Evolutionary conservation across 2,329 filamentous ascomycete genomes (phyloP).

Genomic region (Sphaerulina musiva): DNA sequence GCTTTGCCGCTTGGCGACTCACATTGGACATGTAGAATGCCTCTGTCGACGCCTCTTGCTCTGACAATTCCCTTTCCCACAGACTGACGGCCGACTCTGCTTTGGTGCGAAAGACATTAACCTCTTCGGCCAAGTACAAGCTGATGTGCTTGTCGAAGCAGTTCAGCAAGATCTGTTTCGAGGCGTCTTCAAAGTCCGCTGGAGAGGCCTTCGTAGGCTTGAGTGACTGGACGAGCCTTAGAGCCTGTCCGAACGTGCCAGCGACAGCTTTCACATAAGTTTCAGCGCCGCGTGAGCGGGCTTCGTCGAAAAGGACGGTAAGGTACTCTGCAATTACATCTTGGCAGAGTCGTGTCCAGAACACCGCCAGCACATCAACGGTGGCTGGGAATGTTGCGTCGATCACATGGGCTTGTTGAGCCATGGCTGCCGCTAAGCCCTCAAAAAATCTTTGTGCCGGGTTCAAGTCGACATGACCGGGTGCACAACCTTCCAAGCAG

Average conservation of each 20-base stretch:
- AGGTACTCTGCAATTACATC: constrained; percentile 80
- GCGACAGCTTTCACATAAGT: constrained; percentile 81
- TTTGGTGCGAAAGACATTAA: constrained; percentile 72
- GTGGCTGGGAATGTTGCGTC: constrained; percentile 72
- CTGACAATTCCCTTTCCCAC: constrained; percentile 88
- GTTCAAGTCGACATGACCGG: constrained; percentile 66
- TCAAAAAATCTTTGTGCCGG: constrained; percentile 79
- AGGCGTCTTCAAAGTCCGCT: constrained; percentile 56
- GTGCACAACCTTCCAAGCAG: constrained; percentile 63
- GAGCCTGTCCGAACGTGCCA: constrained; percentile 77
- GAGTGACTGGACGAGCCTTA: constrained; percentile 68
- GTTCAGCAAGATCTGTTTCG: constrained; percentile 60
- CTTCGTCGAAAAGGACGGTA: constrained; percentile 77
- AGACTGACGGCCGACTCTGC: constrained; percentile 69
- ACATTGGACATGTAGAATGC: constrained; percentile 95
- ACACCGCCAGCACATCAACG: constrained; percentile 64
- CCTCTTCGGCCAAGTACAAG: constrained; percentile 83
- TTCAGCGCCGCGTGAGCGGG: constrained; percentile 66
- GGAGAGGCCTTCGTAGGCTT: constrained; percentile 58
- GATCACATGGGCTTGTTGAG: constrained; percentile 75
- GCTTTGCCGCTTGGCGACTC: constrained; percentile 89
- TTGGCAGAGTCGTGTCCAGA: constrained; percentile 76
- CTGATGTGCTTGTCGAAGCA: constrained; percentile 93
- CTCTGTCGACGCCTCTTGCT: constrained; percentile 84
- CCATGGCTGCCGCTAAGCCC: constrained; percentile 64